Percentiles rank a stretch among this genome's conserved stretches.
Evolutionary conservation across 2,329 filamentous ascomycete species (phyloP).

Genomic region (Dendryphion nanum): DNA sequence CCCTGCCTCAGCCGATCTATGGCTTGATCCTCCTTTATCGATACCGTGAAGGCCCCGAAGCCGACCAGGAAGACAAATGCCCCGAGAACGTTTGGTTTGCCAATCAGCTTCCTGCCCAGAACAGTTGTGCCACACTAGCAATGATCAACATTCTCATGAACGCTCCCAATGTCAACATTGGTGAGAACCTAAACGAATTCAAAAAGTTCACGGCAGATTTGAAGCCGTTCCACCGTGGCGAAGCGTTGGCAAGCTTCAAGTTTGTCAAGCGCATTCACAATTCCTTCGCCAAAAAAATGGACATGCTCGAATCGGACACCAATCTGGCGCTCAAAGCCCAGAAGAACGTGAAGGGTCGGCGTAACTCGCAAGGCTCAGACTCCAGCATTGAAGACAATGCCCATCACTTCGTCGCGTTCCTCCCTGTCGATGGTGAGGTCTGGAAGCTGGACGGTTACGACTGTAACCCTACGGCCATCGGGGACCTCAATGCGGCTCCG

Average conservation of each 20-base stretch:
- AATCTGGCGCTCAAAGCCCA: constrained; percentile 60
- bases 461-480: constrained; percentile 63
- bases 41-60: constrained; percentile 56
- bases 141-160: constrained; percentile 95
- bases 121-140: constrained; percentile 90
- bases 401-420: constrained; percentile 88
- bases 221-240: constrained; percentile 70
- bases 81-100: constrained; percentile 83
- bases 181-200: constrained; percentile 68
- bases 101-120: constrained; percentile 69
- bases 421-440: constrained; percentile 69
- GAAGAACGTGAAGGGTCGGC: constrained; percentile 30
- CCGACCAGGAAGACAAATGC: constrained; percentile 54
- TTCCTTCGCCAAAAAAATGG: constrained; percentile 69
- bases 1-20: constrained; percentile 51
- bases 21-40: constrained; percentile 89
- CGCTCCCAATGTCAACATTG: constrained; percentile 63
- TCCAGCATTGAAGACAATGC: constrained; percentile 57
- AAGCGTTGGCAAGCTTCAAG: constrained; percentile 69
- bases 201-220: constrained; percentile 69
- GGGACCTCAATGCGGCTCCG: constrained; percentile 32
- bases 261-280: constrained; percentile 85
- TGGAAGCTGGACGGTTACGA: constrained; percentile 91
- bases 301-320: constrained; percentile 67
- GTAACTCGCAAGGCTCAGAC: constrained; percentile 28